Evolutionary conservation across 2,329 filamentous ascomycete species (phyloP).

Genomic region (Tolypocladium inflatum): DNA sequence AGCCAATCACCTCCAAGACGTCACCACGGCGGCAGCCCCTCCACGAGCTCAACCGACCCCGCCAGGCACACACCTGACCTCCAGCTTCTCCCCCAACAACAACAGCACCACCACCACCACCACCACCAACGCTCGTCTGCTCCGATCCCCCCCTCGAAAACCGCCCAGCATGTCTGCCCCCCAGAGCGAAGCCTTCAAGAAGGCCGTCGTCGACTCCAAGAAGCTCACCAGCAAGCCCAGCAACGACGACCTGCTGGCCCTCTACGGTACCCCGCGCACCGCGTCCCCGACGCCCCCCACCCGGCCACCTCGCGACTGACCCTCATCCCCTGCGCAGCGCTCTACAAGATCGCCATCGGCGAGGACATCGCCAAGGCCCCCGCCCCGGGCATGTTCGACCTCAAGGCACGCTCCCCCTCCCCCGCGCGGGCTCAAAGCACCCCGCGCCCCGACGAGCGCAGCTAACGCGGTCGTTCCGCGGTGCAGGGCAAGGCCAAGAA

Average conservation of each 20-base stretch:
- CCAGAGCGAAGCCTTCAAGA: conserved; percentile 39
- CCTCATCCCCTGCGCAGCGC: conserved; percentile 25
- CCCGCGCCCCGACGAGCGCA: not conserved
- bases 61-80: not conserved
- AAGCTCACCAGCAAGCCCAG: conserved; percentile 57
- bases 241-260: conserved; percentile 55
- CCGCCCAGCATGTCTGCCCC: conserved; percentile 28
- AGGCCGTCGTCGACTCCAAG: conserved; percentile 53
- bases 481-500: conserved; percentile 70
- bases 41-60: not conserved
- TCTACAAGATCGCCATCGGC: conserved; percentile 48
- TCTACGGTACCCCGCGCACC: conserved; percentile 38
- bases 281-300: not conserved
- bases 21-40: not conserved
- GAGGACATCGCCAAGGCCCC: conserved; percentile 48
- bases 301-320: not conserved
- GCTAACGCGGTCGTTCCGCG: no score
- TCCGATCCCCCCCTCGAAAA: conserved; percentile 2
- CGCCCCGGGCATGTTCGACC: conserved; percentile 58
- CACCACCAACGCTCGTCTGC: not conserved
- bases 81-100: not conserved
- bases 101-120: not conserved
- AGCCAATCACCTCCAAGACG: not conserved
- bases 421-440: not conserved
- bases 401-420: conserved; percentile 40